Conservation (phyloP, 495 filamentous ascomycete genomes). For the Penicillium salamii region DNA sequence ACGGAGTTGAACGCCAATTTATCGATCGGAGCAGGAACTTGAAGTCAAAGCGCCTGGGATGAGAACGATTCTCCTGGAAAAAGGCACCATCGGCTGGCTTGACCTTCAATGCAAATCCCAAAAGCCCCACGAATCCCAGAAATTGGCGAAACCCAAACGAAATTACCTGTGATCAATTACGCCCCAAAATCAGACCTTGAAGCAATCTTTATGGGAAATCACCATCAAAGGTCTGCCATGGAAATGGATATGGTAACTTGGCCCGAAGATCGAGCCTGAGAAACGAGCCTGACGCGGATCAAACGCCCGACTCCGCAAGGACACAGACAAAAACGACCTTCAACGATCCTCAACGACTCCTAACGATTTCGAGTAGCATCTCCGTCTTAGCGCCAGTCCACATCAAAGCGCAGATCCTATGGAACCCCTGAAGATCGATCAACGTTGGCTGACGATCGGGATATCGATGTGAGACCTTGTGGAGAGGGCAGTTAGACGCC, state of each 20-base stretch:
- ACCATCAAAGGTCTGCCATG: too few species aligned
- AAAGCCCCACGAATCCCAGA: too few species aligned
- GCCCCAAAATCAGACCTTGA: too few species aligned
- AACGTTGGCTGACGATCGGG: slow-evolving; percentile 3
- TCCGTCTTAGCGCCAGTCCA: background rate
- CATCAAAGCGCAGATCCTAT: background rate
- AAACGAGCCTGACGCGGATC: background rate
- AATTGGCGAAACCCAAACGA: too few species aligned
- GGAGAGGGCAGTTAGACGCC: background rate
- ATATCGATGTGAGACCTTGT: slow-evolving; percentile 6
- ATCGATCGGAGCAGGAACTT: too few species aligned
- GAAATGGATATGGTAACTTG: too few species aligned
- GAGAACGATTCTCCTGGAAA: background rate
- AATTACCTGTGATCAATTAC: too few species aligned
- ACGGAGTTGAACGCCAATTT: too few species aligned
- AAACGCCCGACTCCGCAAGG: background rate
- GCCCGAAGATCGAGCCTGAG: background rate
- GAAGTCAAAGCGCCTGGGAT: too few species aligned
- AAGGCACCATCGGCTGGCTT: too few species aligned
- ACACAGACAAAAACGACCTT: background rate
- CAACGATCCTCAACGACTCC: background rate
- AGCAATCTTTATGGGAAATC: too few species aligned
- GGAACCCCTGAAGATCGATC: slow-evolving; percentile 14
- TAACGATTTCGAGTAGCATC: background rate
- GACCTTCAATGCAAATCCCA: too few species aligned